Base-by-base conservation (phyloP, 208 protist species). In the Trypanosoma conorhini region DNA sequence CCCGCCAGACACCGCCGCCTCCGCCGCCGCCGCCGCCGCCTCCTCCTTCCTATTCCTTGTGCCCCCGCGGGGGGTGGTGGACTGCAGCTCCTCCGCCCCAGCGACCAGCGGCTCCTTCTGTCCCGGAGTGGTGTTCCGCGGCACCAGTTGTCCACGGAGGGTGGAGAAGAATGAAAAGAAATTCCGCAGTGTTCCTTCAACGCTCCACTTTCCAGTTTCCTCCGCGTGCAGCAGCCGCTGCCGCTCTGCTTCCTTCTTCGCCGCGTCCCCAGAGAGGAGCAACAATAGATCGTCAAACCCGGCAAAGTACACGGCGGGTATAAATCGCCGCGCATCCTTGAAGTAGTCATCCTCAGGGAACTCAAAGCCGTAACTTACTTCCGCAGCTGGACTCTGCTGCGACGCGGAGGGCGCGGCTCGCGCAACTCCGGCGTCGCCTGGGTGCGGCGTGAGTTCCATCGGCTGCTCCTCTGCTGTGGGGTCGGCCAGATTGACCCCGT, bases 331-430 rank as follows among this genome's bases (percentile, higher is more conserved):
- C 19, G 52, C 57, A 44, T 76, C 70, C 30, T 40, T 54, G 51
- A 76, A 69, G 48, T 76, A 76, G 21, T 76, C 70, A 65, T 76
- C 70, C 40, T 44, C 67, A 48, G 30, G 26, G 2, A n/a, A n/a
- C 7, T 54, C 3, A 54, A 4, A 2, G 50, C 52, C 30, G 30
- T 44, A 64, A 26, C 44, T 54, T 26, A 12, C 9, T 21, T 56
- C 31, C 13, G n/a, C 33, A 50, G 38, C 54, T 21, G 33, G 12
- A 40, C 21, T 33, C 15, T 64, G 30, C 21, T 50, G 21, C 21
- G 30, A 15, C 60, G 33, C 17, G 28, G 21, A 31, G n/a, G 51
- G n/a, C 24, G 19, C 51, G 22, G 4, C 22, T 5, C 42, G 35
- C 15, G 15, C 8, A 61, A 31, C 31, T 12, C 42, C 7, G 3